Evolutionary conservation across 768 basidiomycete species (phyloP).

Genomic region (Pleurotus platypus): DNA sequence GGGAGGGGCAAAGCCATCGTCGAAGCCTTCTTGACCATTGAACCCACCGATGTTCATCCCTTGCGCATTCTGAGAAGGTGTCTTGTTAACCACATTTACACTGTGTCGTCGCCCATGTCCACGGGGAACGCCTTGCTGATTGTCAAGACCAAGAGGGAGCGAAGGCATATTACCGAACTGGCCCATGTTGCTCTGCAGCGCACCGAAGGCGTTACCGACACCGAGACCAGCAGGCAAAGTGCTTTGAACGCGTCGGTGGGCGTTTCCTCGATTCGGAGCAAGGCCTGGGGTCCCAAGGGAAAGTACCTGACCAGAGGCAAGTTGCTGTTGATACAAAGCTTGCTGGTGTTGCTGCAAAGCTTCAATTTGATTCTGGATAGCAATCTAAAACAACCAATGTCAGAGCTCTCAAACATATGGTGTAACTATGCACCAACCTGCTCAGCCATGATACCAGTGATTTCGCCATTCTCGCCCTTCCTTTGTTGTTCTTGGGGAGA

Average conservation of each 20-base stretch:
- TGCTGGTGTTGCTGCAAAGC: slow-evolving; percentile 88
- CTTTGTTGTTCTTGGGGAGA: slow-evolving; percentile 40
- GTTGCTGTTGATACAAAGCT: slow-evolving; percentile 84
- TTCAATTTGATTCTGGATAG: slow-evolving; percentile 88
- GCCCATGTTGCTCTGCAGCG: slow-evolving; percentile 57
- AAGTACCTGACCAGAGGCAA: slow-evolving; percentile 83
- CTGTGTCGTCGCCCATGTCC: slow-evolving; percentile 89
- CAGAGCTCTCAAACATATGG: slow-evolving; percentile 8
- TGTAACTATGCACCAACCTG: slow-evolving; percentile 62
- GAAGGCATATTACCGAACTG: slow-evolving; percentile 58
- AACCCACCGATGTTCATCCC: slow-evolving; percentile 48
- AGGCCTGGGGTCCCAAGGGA: slow-evolving; percentile 78
- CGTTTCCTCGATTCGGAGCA: slow-evolving; percentile 50
- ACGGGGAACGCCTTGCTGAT: slow-evolving; percentile 64
- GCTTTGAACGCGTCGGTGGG: slow-evolving; percentile 85
- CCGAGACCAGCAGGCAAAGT: slow-evolving; percentile 59
- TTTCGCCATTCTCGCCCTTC: slow-evolving; percentile 68
- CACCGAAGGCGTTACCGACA: slow-evolving; percentile 33
- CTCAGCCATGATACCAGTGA: slow-evolving; percentile 91
- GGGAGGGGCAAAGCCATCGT: slow-evolving; percentile 74
- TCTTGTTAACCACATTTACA: slow-evolving; percentile 87
- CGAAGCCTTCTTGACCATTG: slow-evolving; percentile 62
- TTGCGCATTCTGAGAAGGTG: slow-evolving; percentile 37
- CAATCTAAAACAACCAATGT: slow-evolving; percentile 50
- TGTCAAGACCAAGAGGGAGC: slow-evolving; percentile 60